Evolutionary conservation across 1,284 basidiomycete genomes (phyloP).

Genomic region (Trametes hirsuta): DNA sequence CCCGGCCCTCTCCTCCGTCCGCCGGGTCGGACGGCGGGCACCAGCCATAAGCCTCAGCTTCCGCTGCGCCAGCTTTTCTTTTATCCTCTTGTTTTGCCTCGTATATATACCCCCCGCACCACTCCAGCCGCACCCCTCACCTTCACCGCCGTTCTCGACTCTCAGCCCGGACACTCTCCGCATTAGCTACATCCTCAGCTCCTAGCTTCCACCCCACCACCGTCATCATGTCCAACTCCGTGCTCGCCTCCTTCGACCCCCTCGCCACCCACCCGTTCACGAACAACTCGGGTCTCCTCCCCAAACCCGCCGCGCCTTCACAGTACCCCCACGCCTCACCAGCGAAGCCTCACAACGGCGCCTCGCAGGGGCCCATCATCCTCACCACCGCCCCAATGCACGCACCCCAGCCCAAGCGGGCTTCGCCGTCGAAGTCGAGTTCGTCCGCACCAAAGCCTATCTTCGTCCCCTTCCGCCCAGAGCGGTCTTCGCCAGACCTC

Average conservation of each 20-base stretch:
- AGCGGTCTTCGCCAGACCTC: slow-evolving; percentile 59
- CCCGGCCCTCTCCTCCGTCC: slow-evolving; percentile 16
- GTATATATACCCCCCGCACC: slow-evolving; percentile 18
- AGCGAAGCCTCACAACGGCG: slow-evolving; percentile 17
- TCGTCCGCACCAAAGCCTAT: slow-evolving; percentile 40
- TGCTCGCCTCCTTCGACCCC: slow-evolving; percentile 57
- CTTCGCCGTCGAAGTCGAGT: slow-evolving; percentile 25
- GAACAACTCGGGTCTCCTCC: slow-evolving; percentile 52
- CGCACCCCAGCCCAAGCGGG: slow-evolving; percentile 32
- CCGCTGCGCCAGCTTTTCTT: background rate
- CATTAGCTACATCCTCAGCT: slow-evolving; percentile 1
- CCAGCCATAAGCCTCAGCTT: slow-evolving; percentile 8
- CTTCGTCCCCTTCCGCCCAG: slow-evolving; percentile 58
- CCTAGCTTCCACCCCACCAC: background rate
- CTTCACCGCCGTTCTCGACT: background rate
- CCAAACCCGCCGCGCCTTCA: slow-evolving; percentile 51
- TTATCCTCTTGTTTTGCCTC: background rate
- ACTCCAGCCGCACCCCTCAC: slow-evolving; percentile 1
- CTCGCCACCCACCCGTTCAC: slow-evolving; percentile 65
- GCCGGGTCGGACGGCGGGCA: slow-evolving; percentile 1
- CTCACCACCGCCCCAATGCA: slow-evolving; percentile 27
- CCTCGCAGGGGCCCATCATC: slow-evolving; percentile 24
- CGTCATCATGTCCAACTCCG: slow-evolving; percentile 36
- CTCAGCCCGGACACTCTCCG: background rate
- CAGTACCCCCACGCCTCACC: slow-evolving; percentile 45